phyloP scores from a whole-genome alignment of 345 rosid species.

The Litchi chinensis region DNA sequence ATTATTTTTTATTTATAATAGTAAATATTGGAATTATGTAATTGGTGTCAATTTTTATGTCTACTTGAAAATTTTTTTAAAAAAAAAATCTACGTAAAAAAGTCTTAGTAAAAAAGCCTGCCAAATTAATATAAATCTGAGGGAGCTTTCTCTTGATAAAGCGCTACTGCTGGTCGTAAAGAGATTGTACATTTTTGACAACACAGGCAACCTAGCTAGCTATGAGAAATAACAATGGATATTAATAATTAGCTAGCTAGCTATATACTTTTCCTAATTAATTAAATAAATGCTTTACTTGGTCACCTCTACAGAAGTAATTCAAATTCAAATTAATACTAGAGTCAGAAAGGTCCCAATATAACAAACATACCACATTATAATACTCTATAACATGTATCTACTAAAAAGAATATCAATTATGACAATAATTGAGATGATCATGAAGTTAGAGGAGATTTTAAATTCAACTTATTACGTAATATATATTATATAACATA shows the following conservation, averaged over 20 bases:
- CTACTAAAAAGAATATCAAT: too few species aligned
- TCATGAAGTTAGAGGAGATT: too few species aligned
- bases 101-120: background rate
- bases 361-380: background rate
- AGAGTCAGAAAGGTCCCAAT: too few species aligned
- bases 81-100: background rate
- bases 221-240: background rate
- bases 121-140: background rate
- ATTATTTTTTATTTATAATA: too few species aligned
- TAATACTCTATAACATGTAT: background rate
- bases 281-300: background rate
- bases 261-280: background rate
- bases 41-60: too few species aligned
- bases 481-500: too few species aligned
- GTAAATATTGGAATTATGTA: too few species aligned
- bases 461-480: too few species aligned
- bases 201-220: background rate
- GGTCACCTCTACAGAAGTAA: background rate
- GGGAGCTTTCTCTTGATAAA: background rate
- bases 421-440: too few species aligned
- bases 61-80: too few species aligned
- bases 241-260: too few species aligned
- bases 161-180: background rate
- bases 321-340: background rate
- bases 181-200: background rate